Conservation (phyloP, 495 filamentous ascomycete genomes). For the Letharia columbiana region DNA sequence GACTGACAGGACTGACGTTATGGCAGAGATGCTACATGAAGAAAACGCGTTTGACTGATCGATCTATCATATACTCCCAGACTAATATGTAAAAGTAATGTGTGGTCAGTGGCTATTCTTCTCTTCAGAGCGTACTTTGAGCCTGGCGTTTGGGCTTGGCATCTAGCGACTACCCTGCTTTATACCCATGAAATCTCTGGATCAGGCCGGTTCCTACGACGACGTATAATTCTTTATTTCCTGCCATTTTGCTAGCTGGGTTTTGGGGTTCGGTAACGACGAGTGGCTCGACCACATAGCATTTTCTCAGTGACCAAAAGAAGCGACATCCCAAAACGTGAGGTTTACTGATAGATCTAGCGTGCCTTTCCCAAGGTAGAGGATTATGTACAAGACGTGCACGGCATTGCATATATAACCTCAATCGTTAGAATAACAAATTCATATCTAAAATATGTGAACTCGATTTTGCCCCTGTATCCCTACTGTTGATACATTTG, state of each 20-base stretch:
- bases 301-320: neutral
- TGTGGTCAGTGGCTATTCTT: neutral
- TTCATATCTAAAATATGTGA: neutral
- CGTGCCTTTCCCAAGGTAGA: neutral
- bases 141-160: slow-evolving; percentile 8
- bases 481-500: neutral
- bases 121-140: slow-evolving; percentile 5
- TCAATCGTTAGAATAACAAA: neutral
- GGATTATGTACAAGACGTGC: neutral
- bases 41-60: slow-evolving; percentile 10
- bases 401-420: too few species aligned
- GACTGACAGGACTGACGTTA: neutral
- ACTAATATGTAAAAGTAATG: slow-evolving; percentile 21
- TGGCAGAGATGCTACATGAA: slow-evolving; percentile 12
- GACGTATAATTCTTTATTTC: neutral
- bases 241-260: neutral
- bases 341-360: neutral
- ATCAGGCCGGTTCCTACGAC: slow-evolving; percentile 10
- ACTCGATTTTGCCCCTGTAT: neutral
- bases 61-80: slow-evolving; percentile 6
- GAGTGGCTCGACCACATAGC: neutral
- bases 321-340: neutral
- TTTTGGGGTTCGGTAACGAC: neutral
- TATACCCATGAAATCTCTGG: slow-evolving; percentile 12
- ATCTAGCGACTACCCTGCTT: slow-evolving; percentile 8